Conservation (phyloP, 768 basidiomycete genomes). For the Cyathus striatus region DNA sequence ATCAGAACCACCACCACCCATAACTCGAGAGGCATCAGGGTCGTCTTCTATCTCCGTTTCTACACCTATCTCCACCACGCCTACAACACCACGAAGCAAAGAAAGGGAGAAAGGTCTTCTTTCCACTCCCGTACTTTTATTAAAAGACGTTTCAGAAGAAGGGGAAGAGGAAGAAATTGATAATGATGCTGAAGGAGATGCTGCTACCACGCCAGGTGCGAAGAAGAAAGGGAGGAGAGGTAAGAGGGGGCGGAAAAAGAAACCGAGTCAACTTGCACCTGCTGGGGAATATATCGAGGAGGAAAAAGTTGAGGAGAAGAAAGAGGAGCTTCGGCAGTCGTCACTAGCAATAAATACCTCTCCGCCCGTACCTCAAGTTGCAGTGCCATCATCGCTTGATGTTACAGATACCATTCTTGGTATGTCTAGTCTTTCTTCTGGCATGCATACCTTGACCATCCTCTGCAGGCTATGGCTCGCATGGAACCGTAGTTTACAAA, state of each 20-base stretch:
- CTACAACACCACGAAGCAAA: no score
- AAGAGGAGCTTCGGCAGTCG: constrained; percentile 11
- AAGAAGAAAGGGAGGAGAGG: constrained; percentile 44
- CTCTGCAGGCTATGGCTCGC: constrained; percentile 83
- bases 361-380: constrained; percentile 15
- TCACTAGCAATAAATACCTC: constrained; percentile 14
- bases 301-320: constrained; percentile 12
- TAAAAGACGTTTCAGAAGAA: constrained; percentile 27
- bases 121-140: not conserved
- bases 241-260: constrained; percentile 50
- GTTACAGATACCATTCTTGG: constrained; percentile 77
- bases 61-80: no score
- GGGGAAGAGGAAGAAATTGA: constrained; percentile 19
- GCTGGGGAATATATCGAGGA: constrained; percentile 36
- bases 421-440: constrained; percentile 22
- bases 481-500: constrained; percentile 93
- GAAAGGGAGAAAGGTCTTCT: no score
- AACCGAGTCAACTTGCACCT: constrained; percentile 23
- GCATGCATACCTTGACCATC: constrained; percentile 4
- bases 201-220: constrained; percentile 31
- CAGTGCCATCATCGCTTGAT: constrained; percentile 43
- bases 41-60: no score
- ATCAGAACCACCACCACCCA: no score
- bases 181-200: constrained; percentile 18
- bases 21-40: no score